Evolutionary conservation across 2,329 filamentous ascomycete species (phyloP).

Genomic region (Phoma sp.): DNA sequence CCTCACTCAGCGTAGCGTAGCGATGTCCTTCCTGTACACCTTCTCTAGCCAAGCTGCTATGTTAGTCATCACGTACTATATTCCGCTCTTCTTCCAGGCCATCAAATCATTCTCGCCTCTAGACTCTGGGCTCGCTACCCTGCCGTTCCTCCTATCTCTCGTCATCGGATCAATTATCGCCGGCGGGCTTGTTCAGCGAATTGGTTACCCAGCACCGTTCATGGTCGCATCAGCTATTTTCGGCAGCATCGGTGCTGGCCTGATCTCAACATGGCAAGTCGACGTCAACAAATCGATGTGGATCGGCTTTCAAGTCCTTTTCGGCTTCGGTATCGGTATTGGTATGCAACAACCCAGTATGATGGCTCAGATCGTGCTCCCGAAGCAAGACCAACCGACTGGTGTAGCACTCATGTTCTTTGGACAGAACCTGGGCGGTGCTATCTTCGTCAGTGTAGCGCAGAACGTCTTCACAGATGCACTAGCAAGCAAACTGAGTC

Average conservation of each 20-base stretch:
- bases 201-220: conserved; percentile 55
- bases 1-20: conserved; percentile 24
- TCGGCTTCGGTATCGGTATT: conserved; percentile 46
- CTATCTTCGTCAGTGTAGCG: conserved; percentile 52
- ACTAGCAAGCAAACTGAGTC: conserved; percentile 16
- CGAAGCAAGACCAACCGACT: conserved; percentile 43
- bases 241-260: conserved; percentile 48
- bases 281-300: conserved; percentile 31
- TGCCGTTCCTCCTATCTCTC: conserved; percentile 23
- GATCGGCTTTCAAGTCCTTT: conserved; percentile 33
- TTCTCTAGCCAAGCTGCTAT: conserved; percentile 13
- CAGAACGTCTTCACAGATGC: conserved; percentile 42
- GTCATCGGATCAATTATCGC: conserved; percentile 24
- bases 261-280: conserved; percentile 49
- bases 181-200: conserved; percentile 42
- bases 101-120: conserved; percentile 22
- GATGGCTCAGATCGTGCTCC: conserved; percentile 48
- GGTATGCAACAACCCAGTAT: conserved; percentile 52
- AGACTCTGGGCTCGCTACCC: conserved; percentile 19
- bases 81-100: conserved; percentile 32
- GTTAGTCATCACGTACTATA: conserved; percentile 20
- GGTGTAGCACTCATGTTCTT: conserved; percentile 49
- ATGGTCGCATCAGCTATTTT: conserved; percentile 44
- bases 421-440: conserved; percentile 52
- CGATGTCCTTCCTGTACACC: conserved; percentile 11